Base-by-base conservation (phyloP, 2,329 filamentous ascomycete genomes). In the Harringtonia aguacate region DNA sequence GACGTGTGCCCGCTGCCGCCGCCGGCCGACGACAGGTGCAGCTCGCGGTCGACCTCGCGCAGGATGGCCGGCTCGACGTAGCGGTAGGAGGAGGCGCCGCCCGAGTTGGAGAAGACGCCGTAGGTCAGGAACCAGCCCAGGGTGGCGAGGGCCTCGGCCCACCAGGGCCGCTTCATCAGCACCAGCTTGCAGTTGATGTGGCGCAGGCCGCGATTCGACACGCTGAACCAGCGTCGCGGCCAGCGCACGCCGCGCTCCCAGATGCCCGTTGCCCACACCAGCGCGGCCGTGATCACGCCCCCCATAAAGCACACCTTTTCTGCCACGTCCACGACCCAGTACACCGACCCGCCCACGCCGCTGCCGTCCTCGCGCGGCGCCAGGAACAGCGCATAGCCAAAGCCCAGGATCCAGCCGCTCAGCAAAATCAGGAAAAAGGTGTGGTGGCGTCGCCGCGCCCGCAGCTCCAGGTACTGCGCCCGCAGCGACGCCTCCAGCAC, bases 131-230 rank as follows among this genome's bases (percentile, higher is more conserved):
- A 75, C 63, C 90, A 94, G 13, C 73, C 79, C 37, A 84, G 58
- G 44, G 84, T 83, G 6, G 82, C 84, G 17, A 85, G 66, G 22
- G 83, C 60, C 59, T 95, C 90, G 48, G 79, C 77, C 75, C 82
- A 88, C 79, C 86, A 88, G 0, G 85, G 75, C 13, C 86, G 79
- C 55, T 85, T 80, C 44, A 94, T 84, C 45, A 97, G 75, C 43
- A 98, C 88, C 39, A 98, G 81, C 67, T 98, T 97, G 65, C 88
- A 86, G 64, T 98, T 98, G 75, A 97, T 94, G 44, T 77, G 84
- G 48, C 92, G 76, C 50, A 98, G 69, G 13, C 92, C 92, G 44
- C 92, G 75, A 61, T 98, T 98, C 33, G 89, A 85, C 49, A 89
- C 81, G 53, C 75, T 79, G 53, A 97, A 81, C 86, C 92, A 97